Percentiles rank a stretch among this genome's conserved stretches.
Conservation (phyloP, 1,284 basidiomycete genomes). For the Heliocybe sulcata region DNA sequence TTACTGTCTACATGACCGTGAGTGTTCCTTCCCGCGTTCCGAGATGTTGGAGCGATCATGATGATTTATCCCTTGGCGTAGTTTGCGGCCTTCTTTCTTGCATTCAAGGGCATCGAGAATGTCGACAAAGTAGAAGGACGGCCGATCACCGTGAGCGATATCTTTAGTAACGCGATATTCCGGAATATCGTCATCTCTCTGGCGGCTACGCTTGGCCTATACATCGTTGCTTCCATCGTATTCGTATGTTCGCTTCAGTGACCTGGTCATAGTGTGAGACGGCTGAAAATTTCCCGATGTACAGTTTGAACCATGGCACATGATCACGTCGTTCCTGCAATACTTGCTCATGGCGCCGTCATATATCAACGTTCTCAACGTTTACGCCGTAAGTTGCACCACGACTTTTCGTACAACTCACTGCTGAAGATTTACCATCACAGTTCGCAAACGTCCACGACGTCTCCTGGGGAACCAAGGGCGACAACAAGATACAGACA, state of each 20-base stretch:
- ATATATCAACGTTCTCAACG: slow-evolving; percentile 88
- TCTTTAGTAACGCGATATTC: slow-evolving; percentile 78
- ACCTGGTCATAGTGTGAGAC: neutral
- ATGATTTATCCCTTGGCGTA: slow-evolving; percentile 21
- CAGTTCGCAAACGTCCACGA: slow-evolving; percentile 87
- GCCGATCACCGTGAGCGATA: slow-evolving; percentile 38
- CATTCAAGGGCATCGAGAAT: slow-evolving; percentile 70
- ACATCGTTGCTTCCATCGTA: slow-evolving; percentile 73
- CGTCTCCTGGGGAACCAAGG: slow-evolving; percentile 88
- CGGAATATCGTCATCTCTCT: slow-evolving; percentile 82
- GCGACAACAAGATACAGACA: slow-evolving; percentile 80
- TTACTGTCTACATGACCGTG: slow-evolving; percentile 92
- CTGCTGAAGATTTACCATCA: slow-evolving; percentile 7
- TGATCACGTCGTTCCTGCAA: slow-evolving; percentile 92
- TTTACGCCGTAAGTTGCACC: slow-evolving; percentile 64
- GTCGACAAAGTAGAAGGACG: slow-evolving; percentile 39
- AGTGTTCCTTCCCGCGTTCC: no score
- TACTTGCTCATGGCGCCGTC: slow-evolving; percentile 90
- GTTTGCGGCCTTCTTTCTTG: slow-evolving; percentile 74
- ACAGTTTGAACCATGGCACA: slow-evolving; percentile 86
- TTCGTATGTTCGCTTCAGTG: slow-evolving; percentile 52
- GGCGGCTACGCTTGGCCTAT: slow-evolving; percentile 81
- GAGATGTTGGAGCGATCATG: no score
- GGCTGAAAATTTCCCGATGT: slow-evolving; percentile 7
- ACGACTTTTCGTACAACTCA: neutral